Evolutionary conservation across 306 rosid species (phyloP), one percentile per base, ranked within the genome.

Genomic region (Glycine soja): DNA sequence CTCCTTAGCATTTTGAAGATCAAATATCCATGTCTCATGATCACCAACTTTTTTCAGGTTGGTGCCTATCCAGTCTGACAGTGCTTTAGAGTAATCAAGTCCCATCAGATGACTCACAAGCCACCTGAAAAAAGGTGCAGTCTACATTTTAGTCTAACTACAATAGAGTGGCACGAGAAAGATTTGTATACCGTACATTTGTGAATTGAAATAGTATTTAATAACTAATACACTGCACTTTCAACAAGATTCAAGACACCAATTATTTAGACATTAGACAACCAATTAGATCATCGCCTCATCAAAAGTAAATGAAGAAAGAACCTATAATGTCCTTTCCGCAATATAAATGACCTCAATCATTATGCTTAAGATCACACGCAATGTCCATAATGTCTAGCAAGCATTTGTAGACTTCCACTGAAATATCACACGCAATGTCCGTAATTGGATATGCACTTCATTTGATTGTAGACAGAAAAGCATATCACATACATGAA

Each of bases 41-140:
- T 90, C 97, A 74, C 97, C 98, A 13, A 81, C 85, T 88, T 87
- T 93, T 88, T 90, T 90, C 77, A 95, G 92, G 82, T 89, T 95
- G 83, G 90, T 90, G 76, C 98, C 97, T 82, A 95, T 87, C 99
- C 99, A 95, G 38, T 95, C 98, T 12, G 99, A 86, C 73, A 95
- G 72, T 59, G 97, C 82, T 86, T 88, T 90, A 69, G 98, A 83
- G 88, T 89, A 93, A 83, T 98, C 99, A 43, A 89, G 97, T 84
- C 82, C 98, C 71, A 86, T 78, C 88, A 95, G 88, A 88, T 87
- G 95, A 87, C 83, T 88, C 70, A 95, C 99, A 79, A 95, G 98
- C 99, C 99, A 93, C 88, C 99, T 95, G 88, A 80, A 86, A 77
- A 52, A 53, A 84, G 74, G 71, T 64, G 50, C 73, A 78, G 46